Evolutionary conservation across 2,329 filamentous ascomycete genomes (phyloP).

Genomic region (Pseudopyrenochaeta lycopersici): DNA sequence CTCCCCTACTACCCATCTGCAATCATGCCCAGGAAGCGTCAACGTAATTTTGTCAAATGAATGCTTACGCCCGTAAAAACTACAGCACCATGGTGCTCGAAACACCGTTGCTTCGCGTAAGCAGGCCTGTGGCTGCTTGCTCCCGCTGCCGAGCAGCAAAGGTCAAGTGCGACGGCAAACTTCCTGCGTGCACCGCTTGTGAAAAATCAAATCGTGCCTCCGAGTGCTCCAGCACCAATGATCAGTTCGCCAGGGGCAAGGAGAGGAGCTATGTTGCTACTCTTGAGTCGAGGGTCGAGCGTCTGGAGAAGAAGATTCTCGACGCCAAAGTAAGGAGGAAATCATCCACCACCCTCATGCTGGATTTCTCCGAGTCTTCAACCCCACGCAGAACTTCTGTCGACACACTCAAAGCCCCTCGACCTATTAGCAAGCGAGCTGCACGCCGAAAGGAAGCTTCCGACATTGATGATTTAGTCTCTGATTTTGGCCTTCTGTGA

Average conservation of each 20-base stretch:
- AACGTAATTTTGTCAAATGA: neutral
- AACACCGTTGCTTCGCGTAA: constrained; percentile 74
- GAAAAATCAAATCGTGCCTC: constrained; percentile 86
- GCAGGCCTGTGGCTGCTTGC: constrained; percentile 80
- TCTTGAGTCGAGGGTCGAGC: constrained; percentile 89
- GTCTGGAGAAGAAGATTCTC: constrained; percentile 78
- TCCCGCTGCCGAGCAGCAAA: constrained; percentile 89
- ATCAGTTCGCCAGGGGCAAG: constrained; percentile 94
- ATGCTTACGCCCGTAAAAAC: constrained; percentile 13
- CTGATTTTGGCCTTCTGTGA: constrained; percentile 90
- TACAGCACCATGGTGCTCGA: constrained; percentile 56
- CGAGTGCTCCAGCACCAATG: constrained; percentile 93
- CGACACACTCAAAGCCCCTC: constrained; percentile 44
- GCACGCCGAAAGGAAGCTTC: constrained; percentile 73
- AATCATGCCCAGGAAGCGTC: neutral
- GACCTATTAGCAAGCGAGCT: constrained; percentile 49
- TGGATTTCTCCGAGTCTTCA: constrained; percentile 63
- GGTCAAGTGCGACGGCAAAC: constrained; percentile 96
- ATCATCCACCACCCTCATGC: constrained; percentile 75
- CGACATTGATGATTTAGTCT: constrained; percentile 90
- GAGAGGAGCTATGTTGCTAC: constrained; percentile 97
- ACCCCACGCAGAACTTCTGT: constrained; percentile 60
- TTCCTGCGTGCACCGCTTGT: constrained; percentile 94
- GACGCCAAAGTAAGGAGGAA: constrained; percentile 72
- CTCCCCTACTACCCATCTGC: neutral